Base-by-base conservation (phyloP, 2,329 filamentous ascomycete genomes). In the Verticillium tricorpus region DNA sequence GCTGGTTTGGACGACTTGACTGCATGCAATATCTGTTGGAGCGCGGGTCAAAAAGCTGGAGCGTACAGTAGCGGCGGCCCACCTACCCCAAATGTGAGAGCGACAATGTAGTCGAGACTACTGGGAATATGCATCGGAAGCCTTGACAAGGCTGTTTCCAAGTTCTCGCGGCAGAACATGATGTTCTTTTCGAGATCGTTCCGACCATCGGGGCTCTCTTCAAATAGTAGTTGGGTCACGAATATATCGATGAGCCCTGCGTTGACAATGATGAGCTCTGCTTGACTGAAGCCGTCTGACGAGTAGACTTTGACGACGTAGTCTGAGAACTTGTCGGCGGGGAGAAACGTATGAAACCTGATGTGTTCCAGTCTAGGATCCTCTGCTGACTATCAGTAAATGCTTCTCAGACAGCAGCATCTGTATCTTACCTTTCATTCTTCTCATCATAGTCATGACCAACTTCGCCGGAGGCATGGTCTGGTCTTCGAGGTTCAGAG, bases 231-330 rank as follows among this genome's bases (percentile, higher is more conserved):
- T 60, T 63, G 66, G 6, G 22, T 40, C 19, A 58, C 14, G n/a
- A 50, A 58, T n/a, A 58, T 31, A 22, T 58, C 57, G 35, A 66
- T 66, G 1, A 69, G 59, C 0, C 66, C 68, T 11, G 52, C 62
- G 28, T 69, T 60, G 9, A 66, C 65, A 14, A 66, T 67, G 22
- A 69, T 67, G 11, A 69, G 40, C n/a, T 69, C 67, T 7, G 63
- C 62, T 14, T 63, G 60, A 0, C 62, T 63, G 12, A 61, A 65
- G 0, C 61, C 58, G 1, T 64, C 67, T 2, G 67, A 65, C 0
- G 64, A 68, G 15, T 63, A 66, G 2, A 69, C 63, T 19, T 64
- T 67, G 28, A 69, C 62, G 17, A 67, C 65, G 39, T 65, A 64
- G 11, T 65, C 64, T 2, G 59, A 66, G 50, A 68, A 69, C 1